Conservation (phyloP, 108 stramenopile genomes). For the Thalassiosira profunda region DNA sequence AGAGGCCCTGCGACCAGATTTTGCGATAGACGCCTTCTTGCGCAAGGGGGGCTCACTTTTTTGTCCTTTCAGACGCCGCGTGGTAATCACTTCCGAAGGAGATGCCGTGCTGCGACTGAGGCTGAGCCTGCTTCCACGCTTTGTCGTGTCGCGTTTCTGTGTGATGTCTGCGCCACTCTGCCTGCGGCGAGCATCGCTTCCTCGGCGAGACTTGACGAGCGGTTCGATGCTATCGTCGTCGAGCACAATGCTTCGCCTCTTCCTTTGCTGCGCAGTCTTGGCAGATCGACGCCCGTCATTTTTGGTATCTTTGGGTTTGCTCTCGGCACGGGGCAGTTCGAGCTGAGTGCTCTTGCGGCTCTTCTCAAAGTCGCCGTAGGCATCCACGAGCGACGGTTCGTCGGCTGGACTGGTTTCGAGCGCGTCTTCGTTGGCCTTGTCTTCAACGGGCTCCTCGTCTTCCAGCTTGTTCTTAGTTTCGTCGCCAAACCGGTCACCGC, state of each 20-base stretch:
- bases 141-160: too few species aligned
- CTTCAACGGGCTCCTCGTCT: not conserved
- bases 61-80: too few species aligned
- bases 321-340: not conserved
- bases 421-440: not conserved
- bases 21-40: not conserved
- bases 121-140: not conserved
- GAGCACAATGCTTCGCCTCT: too few species aligned
- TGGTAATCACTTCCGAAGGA: not conserved
- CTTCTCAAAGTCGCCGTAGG: constrained; percentile 6
- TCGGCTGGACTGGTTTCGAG: not conserved
- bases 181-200: too few species aligned
- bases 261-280: too few species aligned
- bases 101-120: not conserved
- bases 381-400: not conserved
- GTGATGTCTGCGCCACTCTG: too few species aligned
- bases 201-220: constrained; percentile 2
- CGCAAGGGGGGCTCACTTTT: not conserved
- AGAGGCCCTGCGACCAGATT: not conserved
- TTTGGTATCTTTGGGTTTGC: not conserved
- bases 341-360: not conserved
- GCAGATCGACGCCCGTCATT: too few species aligned
- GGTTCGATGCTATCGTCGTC: not conserved
- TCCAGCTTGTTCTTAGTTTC: not conserved
- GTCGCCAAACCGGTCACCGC: not conserved